These are phyloP conservation scores for Tricholoma bakamatsutake DNA, from an alignment of 768 basidiomycete genomes.

Conservation along the genomic window DNA sequence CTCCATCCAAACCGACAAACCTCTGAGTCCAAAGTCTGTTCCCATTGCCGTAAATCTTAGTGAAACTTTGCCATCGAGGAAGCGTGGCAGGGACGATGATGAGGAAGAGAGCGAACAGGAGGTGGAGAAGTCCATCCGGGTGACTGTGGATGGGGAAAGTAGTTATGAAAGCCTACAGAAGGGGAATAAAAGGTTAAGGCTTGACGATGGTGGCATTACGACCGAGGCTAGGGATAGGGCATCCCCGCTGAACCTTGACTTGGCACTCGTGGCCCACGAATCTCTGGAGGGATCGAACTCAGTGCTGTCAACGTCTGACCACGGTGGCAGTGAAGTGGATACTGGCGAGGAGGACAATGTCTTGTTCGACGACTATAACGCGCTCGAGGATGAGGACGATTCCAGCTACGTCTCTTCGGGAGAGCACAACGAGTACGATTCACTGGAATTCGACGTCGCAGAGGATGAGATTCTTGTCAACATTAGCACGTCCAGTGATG, in stretches of 20 bases:
- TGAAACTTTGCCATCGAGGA: conserved; percentile 1
- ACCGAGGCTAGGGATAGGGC: neutral
- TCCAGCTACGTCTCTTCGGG: neutral
- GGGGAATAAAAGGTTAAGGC: neutral
- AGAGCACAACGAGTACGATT: neutral
- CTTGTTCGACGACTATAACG: neutral
- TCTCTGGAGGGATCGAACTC: neutral
- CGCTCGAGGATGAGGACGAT: neutral
- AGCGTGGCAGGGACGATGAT: conserved; percentile 5
- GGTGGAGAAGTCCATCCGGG: conserved; percentile 8
- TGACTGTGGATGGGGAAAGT: neutral
- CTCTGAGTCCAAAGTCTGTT: neutral
- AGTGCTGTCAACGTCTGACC: neutral
- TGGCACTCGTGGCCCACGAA: neutral
- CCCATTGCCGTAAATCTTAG: neutral
- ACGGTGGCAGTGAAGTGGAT: neutral
- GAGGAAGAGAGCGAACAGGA: conserved; percentile 9
- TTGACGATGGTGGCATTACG: neutral
- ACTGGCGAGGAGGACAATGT: neutral
- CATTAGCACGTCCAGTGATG: neutral
- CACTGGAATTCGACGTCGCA: neutral
- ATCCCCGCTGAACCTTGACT: neutral
- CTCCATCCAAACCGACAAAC: neutral
- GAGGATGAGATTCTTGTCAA: neutral
- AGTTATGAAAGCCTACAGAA: neutral